Base-by-base conservation (phyloP, 305 asterid genomes). In the Petunia hybrid region DNA sequence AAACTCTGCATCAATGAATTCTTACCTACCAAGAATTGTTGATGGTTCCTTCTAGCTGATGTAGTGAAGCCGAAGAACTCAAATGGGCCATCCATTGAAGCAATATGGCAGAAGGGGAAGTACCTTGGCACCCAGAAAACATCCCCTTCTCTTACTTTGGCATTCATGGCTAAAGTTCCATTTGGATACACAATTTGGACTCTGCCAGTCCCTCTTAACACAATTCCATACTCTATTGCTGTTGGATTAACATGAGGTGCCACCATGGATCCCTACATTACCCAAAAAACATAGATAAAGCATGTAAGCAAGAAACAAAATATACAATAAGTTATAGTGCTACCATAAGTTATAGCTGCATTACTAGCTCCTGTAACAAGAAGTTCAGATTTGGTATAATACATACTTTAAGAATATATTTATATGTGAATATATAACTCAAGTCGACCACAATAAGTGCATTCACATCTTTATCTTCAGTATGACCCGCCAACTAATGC, bases 51-150 rank as follows among this genome's bases (percentile, higher is more conserved):
- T 0, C 88, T 75, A 1, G 99, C 89, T 0, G 97, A 89, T 1
- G 97, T 90, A 1, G 97, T 88, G 94, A 91, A 93, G 4, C 99
- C 98, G 22, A 95, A 92, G 89, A 93, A 93, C 94, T 86, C 98
- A 2, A 93, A 91, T 1, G 92, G 88, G 40, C 92, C 97, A 0
- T 89, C 80, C 2, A 87, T 81, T 1, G 99, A 91, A 14, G 98
- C 97, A 0, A 95, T 95, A 63, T 95, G 98, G 90, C 99, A 95
- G 88, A 93, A 95, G 0, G 98, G 94, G 85, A 86, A 92, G 93
- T 82, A 93, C 16, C 95, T 83, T 0, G 99, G 99, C 12, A 93
- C 81, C 93, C 92, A 89, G 48, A 95, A 95, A 2, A 92, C 97
- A 2, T 93, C 92, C 2, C 99, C 99, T 63, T 87, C 91, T 1